phyloP scores from a whole-genome alignment of 2,329 filamentous ascomycete species.

The Mycosphaerella sp. region DNA sequence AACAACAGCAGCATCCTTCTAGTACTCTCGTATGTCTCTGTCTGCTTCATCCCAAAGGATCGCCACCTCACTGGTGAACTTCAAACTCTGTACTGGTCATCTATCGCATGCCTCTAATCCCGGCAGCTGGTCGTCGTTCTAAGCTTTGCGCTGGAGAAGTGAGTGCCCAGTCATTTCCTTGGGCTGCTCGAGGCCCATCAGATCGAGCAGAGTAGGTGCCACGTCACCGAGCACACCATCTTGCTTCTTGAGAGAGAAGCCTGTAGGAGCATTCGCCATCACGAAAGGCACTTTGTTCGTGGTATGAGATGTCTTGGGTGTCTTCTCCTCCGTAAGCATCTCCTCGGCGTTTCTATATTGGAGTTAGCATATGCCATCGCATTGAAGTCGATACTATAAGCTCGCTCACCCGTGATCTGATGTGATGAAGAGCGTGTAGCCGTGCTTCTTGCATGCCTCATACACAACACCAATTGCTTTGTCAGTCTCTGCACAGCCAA shows the following conservation, averaged over 20 bases:
- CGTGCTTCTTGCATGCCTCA: conserved; percentile 87
- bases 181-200: conserved; percentile 86
- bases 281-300: conserved; percentile 97
- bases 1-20: too few species aligned
- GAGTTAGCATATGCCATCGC: not conserved
- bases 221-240: conserved; percentile 94
- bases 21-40: too few species aligned
- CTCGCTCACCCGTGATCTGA: conserved; percentile 63
- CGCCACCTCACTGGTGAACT: not conserved
- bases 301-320: conserved; percentile 96
- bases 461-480: conserved; percentile 89
- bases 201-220: conserved; percentile 82
- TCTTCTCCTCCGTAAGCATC: conserved; percentile 94
- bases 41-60: too few species aligned
- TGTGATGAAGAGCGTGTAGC: conserved; percentile 91
- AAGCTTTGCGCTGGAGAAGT: conserved; percentile 60
- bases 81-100: not conserved
- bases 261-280: conserved; percentile 92
- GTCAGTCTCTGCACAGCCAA: conserved; percentile 80
- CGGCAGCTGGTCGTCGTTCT: not conserved
- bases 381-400: not conserved
- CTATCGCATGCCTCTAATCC: not conserved
- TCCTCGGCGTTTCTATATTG: conserved; percentile 78
- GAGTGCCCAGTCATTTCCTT: conserved; percentile 86
- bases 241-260: conserved; percentile 77